Conservation (phyloP, 2,329 filamentous ascomycete species). For the Alternaria arborescens region DNA sequence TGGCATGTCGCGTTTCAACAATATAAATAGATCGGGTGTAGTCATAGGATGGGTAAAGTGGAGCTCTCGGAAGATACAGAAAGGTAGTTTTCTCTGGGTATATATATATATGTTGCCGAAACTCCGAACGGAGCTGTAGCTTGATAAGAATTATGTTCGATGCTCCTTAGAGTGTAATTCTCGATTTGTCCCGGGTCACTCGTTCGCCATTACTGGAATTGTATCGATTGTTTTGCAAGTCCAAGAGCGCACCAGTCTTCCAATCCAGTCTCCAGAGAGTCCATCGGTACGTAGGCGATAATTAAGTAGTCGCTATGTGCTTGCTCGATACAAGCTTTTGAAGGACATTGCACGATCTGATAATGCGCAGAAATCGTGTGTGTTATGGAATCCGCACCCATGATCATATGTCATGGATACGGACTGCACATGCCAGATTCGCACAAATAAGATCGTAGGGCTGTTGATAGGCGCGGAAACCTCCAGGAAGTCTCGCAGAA, state of each 20-base stretch:
- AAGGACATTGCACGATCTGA: not conserved
- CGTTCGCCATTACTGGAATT: not conserved
- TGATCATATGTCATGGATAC: not conserved
- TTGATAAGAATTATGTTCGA: not conserved
- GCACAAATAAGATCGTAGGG: not conserved
- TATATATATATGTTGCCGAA: not conserved
- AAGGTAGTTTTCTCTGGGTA: not conserved
- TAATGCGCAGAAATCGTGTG: not conserved
- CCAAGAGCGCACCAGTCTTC: not conserved
- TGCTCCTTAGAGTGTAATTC: not conserved
- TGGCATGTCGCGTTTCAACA: slow-evolving; percentile 38
- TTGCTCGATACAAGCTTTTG: not conserved
- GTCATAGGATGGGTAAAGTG: not conserved
- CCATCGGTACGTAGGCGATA: not conserved
- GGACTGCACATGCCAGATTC: not conserved
- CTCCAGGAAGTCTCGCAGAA: not conserved
- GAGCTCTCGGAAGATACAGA: not conserved
- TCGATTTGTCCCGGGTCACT: not conserved
- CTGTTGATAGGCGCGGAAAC: not conserved
- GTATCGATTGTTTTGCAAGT: not conserved
- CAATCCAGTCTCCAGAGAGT: not conserved
- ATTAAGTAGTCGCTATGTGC: slow-evolving; percentile 5
- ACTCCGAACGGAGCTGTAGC: not conserved
- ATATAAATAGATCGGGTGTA: slow-evolving; percentile 1
- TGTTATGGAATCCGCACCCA: not conserved